Conservation (phyloP, 768 basidiomycete species). For the Leccinum subtestaceum region DNA sequence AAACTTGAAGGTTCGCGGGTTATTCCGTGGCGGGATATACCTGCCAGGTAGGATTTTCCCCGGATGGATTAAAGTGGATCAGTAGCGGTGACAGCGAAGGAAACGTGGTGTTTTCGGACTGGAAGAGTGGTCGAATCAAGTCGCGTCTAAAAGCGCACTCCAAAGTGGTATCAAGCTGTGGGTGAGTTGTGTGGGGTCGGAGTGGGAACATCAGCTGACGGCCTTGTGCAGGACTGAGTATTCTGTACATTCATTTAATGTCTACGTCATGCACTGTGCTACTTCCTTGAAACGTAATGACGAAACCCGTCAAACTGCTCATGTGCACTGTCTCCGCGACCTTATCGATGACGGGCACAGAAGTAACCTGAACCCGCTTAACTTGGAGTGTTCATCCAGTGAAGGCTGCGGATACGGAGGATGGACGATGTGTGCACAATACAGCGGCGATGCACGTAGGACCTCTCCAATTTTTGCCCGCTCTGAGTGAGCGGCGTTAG, state of each 20-base stretch:
- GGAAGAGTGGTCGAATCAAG: constrained; percentile 97
- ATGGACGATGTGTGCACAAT: too few species aligned
- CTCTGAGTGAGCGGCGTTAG: too few species aligned
- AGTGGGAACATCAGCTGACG: constrained; percentile 1
- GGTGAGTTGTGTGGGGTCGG: constrained; percentile 49
- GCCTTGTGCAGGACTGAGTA: constrained; percentile 31
- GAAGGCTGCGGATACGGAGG: neutral
- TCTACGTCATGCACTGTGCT: neutral
- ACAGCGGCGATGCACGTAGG: too few species aligned
- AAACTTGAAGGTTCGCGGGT: constrained; percentile 79
- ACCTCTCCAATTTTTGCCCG: too few species aligned
- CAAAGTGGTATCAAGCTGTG: constrained; percentile 99
- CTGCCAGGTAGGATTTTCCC: constrained; percentile 95
- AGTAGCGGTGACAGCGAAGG: constrained; percentile 95
- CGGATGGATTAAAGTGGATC: constrained; percentile 92
- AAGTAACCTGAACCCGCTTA: neutral
- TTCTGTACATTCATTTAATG: constrained; percentile 12
- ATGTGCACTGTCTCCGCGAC: neutral
- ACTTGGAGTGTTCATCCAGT: neutral
- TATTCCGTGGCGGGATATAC: constrained; percentile 98
- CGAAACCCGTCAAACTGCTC: neutral
- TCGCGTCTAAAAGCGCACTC: constrained; percentile 84
- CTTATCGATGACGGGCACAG: constrained; percentile 8
- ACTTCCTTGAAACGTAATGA: neutral
- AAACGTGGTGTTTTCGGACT: constrained; percentile 98